These are phyloP conservation scores for Hypoxylon intermedium DNA, from an alignment of 495 filamentous ascomycete genomes.

Conservation along the genomic window DNA sequence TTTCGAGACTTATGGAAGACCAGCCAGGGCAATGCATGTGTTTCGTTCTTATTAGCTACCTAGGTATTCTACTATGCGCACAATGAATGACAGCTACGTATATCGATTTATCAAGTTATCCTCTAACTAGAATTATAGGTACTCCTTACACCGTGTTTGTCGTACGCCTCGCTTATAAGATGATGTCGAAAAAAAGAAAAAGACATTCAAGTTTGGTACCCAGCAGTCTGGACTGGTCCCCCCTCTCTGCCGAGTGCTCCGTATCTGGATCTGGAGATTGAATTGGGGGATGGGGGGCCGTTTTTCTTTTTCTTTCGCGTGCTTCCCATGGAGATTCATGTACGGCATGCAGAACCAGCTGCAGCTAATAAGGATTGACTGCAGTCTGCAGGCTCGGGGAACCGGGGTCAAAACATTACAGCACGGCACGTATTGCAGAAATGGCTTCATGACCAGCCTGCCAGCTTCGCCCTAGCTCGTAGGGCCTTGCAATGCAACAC, in stretches of 20 bases:
- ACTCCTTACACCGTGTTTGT: constrained; percentile 8
- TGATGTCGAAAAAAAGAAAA: constrained; percentile 10
- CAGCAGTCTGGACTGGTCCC: constrained; percentile 39
- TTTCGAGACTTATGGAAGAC: too few relatives aligned
- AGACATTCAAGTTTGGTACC: constrained; percentile 33
- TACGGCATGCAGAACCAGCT: constrained; percentile 41
- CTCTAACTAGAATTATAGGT: constrained; percentile 19
- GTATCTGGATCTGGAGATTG: constrained; percentile 43
- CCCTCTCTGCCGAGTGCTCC: constrained; percentile 34
- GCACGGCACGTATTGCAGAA: constrained; percentile 21
- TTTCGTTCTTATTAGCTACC: too few relatives aligned
- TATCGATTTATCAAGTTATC: constrained; percentile 2
- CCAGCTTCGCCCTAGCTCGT: constrained; percentile 19
- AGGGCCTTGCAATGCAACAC: constrained; percentile 27
- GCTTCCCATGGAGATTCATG: constrained; percentile 36
- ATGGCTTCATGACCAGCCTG: constrained; percentile 21
- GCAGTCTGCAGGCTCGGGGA: constrained; percentile 38
- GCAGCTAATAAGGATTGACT: constrained; percentile 38
- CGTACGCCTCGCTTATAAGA: constrained; percentile 13
- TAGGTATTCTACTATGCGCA: neutral
- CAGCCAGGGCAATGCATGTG: too few relatives aligned
- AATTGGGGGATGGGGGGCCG: constrained; percentile 20
- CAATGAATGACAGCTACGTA: neutral
- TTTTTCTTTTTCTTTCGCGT: constrained; percentile 35
- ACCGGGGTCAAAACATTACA: constrained; percentile 32